Evolutionary conservation across 352 stramenopile genomes (phyloP).

Genomic region (Aphanomyces cochlioides): DNA sequence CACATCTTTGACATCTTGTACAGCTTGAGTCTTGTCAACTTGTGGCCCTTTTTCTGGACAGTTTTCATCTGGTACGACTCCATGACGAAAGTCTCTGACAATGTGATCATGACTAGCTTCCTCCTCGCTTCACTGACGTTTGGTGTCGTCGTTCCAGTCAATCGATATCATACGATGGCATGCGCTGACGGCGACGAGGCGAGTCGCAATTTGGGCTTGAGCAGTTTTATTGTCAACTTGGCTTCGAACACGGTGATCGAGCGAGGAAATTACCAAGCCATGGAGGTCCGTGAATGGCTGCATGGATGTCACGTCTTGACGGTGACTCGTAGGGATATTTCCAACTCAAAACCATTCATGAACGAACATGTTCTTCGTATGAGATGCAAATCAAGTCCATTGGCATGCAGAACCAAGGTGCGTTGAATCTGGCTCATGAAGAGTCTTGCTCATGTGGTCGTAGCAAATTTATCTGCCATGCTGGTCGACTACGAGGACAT

Average conservation of each 20-base stretch:
- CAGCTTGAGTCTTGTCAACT: background rate
- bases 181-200: background rate
- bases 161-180: background rate
- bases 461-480: constrained; percentile 3
- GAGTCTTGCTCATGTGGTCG: background rate
- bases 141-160: constrained; percentile 8
- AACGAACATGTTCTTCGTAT: constrained; percentile 3
- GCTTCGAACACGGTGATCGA: background rate
- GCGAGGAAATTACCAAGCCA: background rate
- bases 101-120: background rate
- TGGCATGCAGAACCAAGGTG: background rate
- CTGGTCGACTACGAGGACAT: constrained; percentile 10
- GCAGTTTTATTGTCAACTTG: constrained; percentile 1
- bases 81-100: no score
- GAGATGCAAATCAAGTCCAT: background rate
- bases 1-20: background rate
- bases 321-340: background rate
- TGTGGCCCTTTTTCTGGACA: constrained; percentile 1
- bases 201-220: background rate
- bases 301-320: background rate
- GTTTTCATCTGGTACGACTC: constrained; percentile 1
- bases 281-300: background rate
- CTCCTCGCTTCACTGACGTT: background rate
- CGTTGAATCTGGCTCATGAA: background rate
- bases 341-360: constrained; percentile 12